Evolutionary conservation across 2,329 filamentous ascomycete genomes (phyloP).

Genomic region (Epichloe scottii): DNA sequence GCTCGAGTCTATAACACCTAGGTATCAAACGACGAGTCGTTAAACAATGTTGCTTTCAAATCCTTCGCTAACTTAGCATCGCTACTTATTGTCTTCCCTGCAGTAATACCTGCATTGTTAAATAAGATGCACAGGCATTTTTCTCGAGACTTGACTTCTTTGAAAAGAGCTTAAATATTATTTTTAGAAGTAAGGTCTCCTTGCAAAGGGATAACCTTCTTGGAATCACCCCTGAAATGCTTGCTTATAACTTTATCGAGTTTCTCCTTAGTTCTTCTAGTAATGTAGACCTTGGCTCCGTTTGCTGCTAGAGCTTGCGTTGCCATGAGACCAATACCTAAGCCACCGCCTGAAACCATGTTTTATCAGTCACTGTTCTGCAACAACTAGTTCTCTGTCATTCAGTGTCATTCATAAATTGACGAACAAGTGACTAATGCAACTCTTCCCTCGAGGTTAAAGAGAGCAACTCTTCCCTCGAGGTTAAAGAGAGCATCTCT

Average conservation of each 20-base stretch:
- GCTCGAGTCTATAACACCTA: too few relatives aligned
- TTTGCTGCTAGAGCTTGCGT: constrained; percentile 54
- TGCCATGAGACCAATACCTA: constrained; percentile 58
- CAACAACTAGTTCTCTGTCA: too few relatives aligned
- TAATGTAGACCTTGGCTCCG: constrained; percentile 59
- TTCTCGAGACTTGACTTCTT: constrained; percentile 43
- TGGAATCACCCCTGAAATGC: constrained; percentile 39
- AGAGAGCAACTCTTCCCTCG: constrained; percentile 30
- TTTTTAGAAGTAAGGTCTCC: constrained; percentile 52
- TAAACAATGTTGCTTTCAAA: constrained; percentile 52
- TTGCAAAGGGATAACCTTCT: constrained; percentile 45
- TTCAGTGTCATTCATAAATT: too few relatives aligned
- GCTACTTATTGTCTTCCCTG: constrained; percentile 36
- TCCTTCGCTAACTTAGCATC: constrained; percentile 36
- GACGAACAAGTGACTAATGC: constrained; percentile 32
- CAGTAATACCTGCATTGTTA: constrained; percentile 56
- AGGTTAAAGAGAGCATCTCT: constrained; percentile 29
- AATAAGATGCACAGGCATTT: constrained; percentile 49
- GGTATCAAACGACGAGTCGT: constrained; percentile 52
- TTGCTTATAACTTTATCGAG: constrained; percentile 46
- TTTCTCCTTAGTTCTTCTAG: constrained; percentile 50
- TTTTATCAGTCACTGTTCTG: too few relatives aligned
- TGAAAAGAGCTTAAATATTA: constrained; percentile 43
- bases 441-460: constrained; percentile 29
- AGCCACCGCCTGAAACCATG: constrained; percentile 42